Percentiles rank a stretch among this genome's conserved stretches.
Evolutionary conservation across 2,329 filamentous ascomycete genomes (phyloP).

Genomic region (Fusarium albosuccineum): DNA sequence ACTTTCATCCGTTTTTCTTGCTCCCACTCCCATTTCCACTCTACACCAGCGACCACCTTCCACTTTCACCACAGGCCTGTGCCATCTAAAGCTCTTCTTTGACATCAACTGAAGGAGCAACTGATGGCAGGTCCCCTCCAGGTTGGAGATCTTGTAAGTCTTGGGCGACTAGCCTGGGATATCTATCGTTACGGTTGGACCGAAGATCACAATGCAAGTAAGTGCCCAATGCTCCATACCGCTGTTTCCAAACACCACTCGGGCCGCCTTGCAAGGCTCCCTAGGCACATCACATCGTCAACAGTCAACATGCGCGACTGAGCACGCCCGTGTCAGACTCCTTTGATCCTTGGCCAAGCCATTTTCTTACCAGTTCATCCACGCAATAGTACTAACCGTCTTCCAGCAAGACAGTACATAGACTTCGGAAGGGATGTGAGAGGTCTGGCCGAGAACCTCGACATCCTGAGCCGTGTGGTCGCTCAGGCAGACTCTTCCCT

Average conservation of each 20-base stretch:
- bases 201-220: conserved; percentile 51
- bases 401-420: conserved; percentile 48
- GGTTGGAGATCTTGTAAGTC: conserved; percentile 50
- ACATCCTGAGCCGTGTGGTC: conserved; percentile 49
- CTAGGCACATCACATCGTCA: conserved; percentile 3
- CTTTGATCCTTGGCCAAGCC: neutral
- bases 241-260: conserved; percentile 7
- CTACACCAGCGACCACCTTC: conserved; percentile 11
- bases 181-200: conserved; percentile 50
- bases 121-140: conserved; percentile 46
- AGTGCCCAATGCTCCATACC: conserved; percentile 33
- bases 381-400: conserved; percentile 13
- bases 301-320: conserved; percentile 8
- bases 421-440: conserved; percentile 51
- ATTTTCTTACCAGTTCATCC: neutral
- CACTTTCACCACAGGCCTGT: neutral
- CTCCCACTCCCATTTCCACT: neutral
- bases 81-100: conserved; percentile 11
- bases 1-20: conserved; percentile 8
- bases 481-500: conserved; percentile 46
- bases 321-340: neutral
- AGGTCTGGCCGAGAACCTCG: conserved; percentile 49
- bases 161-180: conserved; percentile 51
- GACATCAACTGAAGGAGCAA: conserved; percentile 15
- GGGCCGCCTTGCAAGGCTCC: conserved; percentile 37